Base-by-base conservation (phyloP, 202 grass and related monocot genomes). In the Setaria italica region DNA sequence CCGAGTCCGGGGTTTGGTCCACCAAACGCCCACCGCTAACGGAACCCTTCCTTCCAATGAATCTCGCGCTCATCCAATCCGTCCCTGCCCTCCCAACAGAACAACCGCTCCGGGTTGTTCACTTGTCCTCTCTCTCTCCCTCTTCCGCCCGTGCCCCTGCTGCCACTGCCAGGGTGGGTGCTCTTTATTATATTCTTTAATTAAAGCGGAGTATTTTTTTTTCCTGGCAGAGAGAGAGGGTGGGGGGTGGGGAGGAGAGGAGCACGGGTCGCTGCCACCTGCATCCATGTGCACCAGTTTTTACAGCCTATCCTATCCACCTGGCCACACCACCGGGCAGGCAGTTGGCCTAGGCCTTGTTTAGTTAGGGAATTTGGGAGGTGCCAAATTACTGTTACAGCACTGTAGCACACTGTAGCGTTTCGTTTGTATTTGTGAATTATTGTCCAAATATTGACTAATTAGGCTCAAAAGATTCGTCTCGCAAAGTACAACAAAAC, bases 21-120 rank as follows among this genome's bases (percentile, higher is more conserved):
- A 89, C 90, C 90, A 78, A 89, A 92, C 84, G 90, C 67, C 56
- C 62, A 20, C 75, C 79, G 59, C 67, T 78, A 80, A 84, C 84
- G 84, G 87, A 89, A 84, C 80, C 90, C 21, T 62, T 58, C 25
- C 78, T 58, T n/a, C 19, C 55, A 6, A 6, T 56, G 54, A 20
- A 58, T 58, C 19, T n/a, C 55, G 5, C 9, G 57, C 20, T 17
- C 19, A 21, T 21, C 19, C 86, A 54, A 71, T 64, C 65, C 13
- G 5, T 49, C 29, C 6, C 48, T 60, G 9, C 57, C 3, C 56
- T 11, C 29, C 21, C 70, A 72, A 17, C 70, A 19, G 62, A 80
- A 37, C 78, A 69, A 69, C 58, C 57, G 62, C 56, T 62, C 12
- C 4, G 3, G 10, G 3, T 68, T 19, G 1, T 35, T n/a, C 48